Base-by-base conservation (phyloP, 257 asterid genomes). In the Anisodus tanguticus region DNA sequence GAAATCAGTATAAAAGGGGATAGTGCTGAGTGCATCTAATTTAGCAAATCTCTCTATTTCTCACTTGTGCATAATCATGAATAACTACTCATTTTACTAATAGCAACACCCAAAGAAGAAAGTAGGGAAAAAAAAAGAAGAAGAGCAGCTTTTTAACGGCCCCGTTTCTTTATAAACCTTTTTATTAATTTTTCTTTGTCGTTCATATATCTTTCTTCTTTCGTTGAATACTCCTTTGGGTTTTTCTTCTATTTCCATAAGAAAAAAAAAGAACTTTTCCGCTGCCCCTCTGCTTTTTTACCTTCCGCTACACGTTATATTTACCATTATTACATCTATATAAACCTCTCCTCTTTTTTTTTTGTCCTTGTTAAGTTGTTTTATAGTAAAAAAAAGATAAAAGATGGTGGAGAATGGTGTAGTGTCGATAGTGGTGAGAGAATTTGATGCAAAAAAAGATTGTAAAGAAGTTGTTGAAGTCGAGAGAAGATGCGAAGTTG, bases 401-500 rank as follows among this genome's bases (percentile, higher is more conserved):
- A 82, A 83, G 83, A 83, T 88, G 94, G 91, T 83, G 85, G 88
- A 8, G 64, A 89, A 88, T 26, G 88, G 83, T 83, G 90, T 64
- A 82, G 93, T 66, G 88, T 86, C 60, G 66, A 93, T 93, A 86
- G 89, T 91, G 83, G 97, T 96, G 85, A 81, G 99, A 45, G 95
- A 91, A 74, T 96, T 88, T 51, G 95, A 92, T 43, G 91, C 87
- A 0, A 86, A 88, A 53, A 92, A 87, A 13, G 98, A 96, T 64
- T 13, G 87, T 51, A 22, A 54, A 47, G 91, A 92, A 19, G 99
- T 94, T 79, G 98, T 91, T 84, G 91, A 93, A 3, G 91, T 94
- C 63, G 99, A 96, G 85, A 90, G 90, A 59, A 82, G 87, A 62
- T 96, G 98, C 70, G 99, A 94, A 57, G 97, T 91, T 67, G 99